Evolutionary conservation across 768 basidiomycete species (phyloP), one percentile per base, ranked within the genome.

Genomic region (Panus rudis): DNA sequence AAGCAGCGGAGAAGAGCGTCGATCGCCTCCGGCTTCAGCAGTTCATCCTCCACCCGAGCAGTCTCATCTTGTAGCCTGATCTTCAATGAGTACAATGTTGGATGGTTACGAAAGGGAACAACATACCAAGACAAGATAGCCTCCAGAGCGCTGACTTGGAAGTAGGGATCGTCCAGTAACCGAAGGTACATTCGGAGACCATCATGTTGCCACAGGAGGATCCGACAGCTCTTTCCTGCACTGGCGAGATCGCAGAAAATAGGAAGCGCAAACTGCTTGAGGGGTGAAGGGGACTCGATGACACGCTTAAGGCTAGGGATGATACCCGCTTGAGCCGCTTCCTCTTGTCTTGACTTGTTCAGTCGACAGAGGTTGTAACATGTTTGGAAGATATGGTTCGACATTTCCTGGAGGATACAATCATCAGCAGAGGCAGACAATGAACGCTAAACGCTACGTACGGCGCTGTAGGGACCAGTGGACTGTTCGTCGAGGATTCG

Each of bases 201-300:
- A 51, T 92, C 83, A 53, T 96, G 83, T 56, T 94, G 88, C 94
- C 94, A 94, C 43, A 97, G 66, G 34, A 93, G 55, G 32, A 81
- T 84, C 31, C 96, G 75, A 56, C 91, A 92, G 44, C 81, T 88
- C 70, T 97, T 97, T 37, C 92, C 89, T 3, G 94, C 92, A 61
- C 86, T 89, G 0, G 93, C 91, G 33, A 98, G 76, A 59, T 99
- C 96, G 63, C 94, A 98, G 3, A 99, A 71, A 50, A 99, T 93
- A 0, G 96, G 94, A 27, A 99, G 70, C 0, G 94, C 96, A 56
- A 99, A 97, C 55, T 99, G 93, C 62, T 92, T 94, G 57, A 98
- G 73, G 0, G 92, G 94, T 7, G 93, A 96, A 47, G 78, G 85
- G 5, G 81, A 83, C 57, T 83, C 78, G 51, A 96, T 90, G 42